phyloP scores from a whole-genome alignment of 164 flowering plant genomes.

The Nymphaea thermarum region DNA sequence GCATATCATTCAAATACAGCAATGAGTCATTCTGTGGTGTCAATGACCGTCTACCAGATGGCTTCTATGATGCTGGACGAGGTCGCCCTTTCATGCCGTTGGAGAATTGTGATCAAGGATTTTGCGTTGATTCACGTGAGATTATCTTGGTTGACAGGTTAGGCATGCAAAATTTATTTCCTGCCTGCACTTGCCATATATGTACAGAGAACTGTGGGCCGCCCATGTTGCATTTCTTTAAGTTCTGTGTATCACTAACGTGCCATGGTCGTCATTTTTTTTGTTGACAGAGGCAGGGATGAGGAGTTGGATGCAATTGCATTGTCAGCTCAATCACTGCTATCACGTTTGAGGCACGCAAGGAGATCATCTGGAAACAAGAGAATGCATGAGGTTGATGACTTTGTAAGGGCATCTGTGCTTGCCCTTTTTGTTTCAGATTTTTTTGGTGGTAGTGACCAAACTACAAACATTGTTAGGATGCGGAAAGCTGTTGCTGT shows the following conservation, averaged over 20 bases:
- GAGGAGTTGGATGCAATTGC: slow-evolving; percentile 62
- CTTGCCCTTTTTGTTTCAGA: slow-evolving; percentile 94
- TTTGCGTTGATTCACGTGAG: slow-evolving; percentile 70
- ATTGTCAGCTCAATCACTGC: slow-evolving; percentile 58
- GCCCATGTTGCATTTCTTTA: no score
- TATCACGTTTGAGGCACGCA: slow-evolving; percentile 35
- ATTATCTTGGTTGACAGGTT: slow-evolving; percentile 89
- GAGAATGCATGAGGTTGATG: slow-evolving; percentile 20
- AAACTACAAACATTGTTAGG: slow-evolving; percentile 35
- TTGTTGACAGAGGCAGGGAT: slow-evolving; percentile 45
- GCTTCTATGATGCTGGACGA: slow-evolving; percentile 97
- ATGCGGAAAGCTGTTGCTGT: slow-evolving; percentile 61
- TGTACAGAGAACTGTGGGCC: no score
- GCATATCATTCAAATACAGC: slow-evolving; percentile 54
- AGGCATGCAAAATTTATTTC: neutral
- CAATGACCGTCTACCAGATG: slow-evolving; percentile 73
- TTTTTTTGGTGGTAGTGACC: slow-evolving; percentile 92
- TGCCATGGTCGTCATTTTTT: no score
- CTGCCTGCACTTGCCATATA: neutral
- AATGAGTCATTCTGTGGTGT: slow-evolving; percentile 51
- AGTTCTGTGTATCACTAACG: no score
- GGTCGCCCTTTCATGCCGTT: slow-evolving; percentile 79
- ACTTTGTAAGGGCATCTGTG: slow-evolving; percentile 60
- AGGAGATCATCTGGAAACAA: slow-evolving; percentile 17
- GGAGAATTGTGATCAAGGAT: slow-evolving; percentile 43